Conservation (phyloP, 2,329 filamentous ascomycete species). For the Thelonectria rubi region DNA sequence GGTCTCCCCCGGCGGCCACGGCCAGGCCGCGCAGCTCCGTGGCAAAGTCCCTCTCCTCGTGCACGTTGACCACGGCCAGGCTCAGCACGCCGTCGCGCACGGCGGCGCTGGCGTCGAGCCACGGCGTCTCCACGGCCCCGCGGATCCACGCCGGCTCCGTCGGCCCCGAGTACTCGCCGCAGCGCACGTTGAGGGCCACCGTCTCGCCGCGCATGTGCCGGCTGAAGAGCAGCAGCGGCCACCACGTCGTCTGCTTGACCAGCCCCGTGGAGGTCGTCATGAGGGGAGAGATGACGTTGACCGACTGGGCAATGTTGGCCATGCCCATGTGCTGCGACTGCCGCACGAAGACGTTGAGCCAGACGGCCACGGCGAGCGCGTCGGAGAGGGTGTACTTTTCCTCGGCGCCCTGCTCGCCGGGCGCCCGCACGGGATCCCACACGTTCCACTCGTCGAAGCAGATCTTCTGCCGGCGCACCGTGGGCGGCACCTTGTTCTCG, state of each 20-base stretch:
- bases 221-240: constrained; percentile 69
- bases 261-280: constrained; percentile 74
- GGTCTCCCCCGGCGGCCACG: no score
- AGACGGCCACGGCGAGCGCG: constrained; percentile 77
- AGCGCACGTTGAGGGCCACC: constrained; percentile 71
- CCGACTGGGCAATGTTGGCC: constrained; percentile 80
- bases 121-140: constrained; percentile 73
- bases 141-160: constrained; percentile 73
- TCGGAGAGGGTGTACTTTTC: constrained; percentile 77
- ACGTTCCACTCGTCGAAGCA: constrained; percentile 91
- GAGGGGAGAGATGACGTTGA: constrained; percentile 81
- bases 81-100: constrained; percentile 67
- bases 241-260: constrained; percentile 78
- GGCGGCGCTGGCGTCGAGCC: constrained; percentile 72
- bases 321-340: constrained; percentile 77
- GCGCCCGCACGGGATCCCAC: constrained; percentile 77
- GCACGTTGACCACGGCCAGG: constrained; percentile 78
- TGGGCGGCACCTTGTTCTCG: constrained; percentile 68
- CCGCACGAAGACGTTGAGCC: constrained; percentile 79
- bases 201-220: constrained; percentile 75
- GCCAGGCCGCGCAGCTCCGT: constrained; percentile 64
- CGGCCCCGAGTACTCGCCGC: constrained; percentile 71
- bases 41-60: constrained; percentile 66
- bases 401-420: constrained; percentile 76
- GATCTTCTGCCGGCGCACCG: constrained; percentile 72